Conservation (phyloP, 768 basidiomycete genomes). For the Chalciporus pseudorubinellus region DNA sequence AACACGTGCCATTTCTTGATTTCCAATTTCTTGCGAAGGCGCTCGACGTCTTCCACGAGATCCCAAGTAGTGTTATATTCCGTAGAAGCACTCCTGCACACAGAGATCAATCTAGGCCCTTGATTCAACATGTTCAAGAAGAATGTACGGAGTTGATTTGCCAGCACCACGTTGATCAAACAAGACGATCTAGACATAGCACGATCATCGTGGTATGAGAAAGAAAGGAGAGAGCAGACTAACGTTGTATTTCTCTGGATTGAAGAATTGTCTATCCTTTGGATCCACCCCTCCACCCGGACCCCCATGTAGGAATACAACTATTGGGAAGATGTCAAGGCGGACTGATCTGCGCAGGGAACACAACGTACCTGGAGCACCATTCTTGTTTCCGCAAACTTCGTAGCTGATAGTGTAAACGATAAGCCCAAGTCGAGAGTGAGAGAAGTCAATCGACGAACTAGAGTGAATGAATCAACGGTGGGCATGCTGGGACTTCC, state of each 20-base stretch:
- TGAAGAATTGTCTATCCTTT: constrained; percentile 76
- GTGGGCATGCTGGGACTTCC: constrained; percentile 56
- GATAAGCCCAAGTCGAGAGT: neutral
- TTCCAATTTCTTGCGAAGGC: constrained; percentile 66
- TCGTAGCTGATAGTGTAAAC: constrained; percentile 58
- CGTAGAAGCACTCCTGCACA: constrained; percentile 61
- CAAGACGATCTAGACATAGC: constrained; percentile 61
- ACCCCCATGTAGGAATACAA: constrained; percentile 82
- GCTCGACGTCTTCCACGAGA: constrained; percentile 88
- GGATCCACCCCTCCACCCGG: constrained; percentile 75
- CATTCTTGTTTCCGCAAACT: constrained; percentile 73
- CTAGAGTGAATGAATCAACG: constrained; percentile 67
- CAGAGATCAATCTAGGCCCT: constrained; percentile 2
- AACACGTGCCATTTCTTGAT: constrained; percentile 94
- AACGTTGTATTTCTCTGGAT: constrained; percentile 83
- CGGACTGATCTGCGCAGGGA: neutral
- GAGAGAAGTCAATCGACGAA: constrained; percentile 35
- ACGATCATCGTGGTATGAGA: neutral
- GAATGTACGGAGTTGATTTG: constrained; percentile 74
- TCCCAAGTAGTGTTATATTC: constrained; percentile 95
- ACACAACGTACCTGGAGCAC: constrained; percentile 57
- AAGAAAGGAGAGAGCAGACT: neutral
- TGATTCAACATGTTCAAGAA: neutral
- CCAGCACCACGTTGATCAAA: constrained; percentile 91
- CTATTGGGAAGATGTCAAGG: constrained; percentile 33